Evolutionary conservation across 2,329 filamentous ascomycete species (phyloP).

Genomic region (Xylariaceae sp.): DNA sequence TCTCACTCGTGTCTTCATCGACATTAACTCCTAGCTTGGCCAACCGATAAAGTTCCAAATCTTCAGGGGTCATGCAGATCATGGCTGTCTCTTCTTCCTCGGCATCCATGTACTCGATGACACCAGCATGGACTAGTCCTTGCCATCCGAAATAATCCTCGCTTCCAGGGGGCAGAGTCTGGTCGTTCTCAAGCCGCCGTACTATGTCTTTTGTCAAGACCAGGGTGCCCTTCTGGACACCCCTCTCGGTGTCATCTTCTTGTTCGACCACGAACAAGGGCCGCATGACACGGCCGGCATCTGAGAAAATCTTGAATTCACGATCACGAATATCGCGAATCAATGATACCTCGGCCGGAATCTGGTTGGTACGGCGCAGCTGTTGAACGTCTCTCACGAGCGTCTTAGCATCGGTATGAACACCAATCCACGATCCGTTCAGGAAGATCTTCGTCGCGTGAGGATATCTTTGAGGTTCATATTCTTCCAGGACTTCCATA

Average conservation of each 20-base stretch:
- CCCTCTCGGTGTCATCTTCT: slow-evolving; percentile 65
- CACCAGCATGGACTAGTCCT: slow-evolving; percentile 74
- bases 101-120: slow-evolving; percentile 92
- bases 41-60: slow-evolving; percentile 72
- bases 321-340: slow-evolving; percentile 94
- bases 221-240: slow-evolving; percentile 59
- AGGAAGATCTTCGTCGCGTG: slow-evolving; percentile 97
- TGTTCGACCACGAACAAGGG: slow-evolving; percentile 93
- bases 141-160: slow-evolving; percentile 76
- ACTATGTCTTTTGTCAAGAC: slow-evolving; percentile 81
- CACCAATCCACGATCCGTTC: slow-evolving; percentile 96
- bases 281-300: slow-evolving; percentile 90
- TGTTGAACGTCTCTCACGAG: slow-evolving; percentile 74
- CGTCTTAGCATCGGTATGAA: slow-evolving; percentile 82
- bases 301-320: slow-evolving; percentile 98
- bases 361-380: slow-evolving; percentile 72
- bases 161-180: slow-evolving; percentile 56
- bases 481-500: slow-evolving; percentile 96
- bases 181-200: slow-evolving; percentile 67
- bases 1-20: slow-evolving; percentile 56
- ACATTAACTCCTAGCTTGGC: slow-evolving; percentile 61
- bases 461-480: slow-evolving; percentile 76
- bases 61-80: slow-evolving; percentile 98
- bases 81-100: slow-evolving; percentile 98
- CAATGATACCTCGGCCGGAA: slow-evolving; percentile 89